A percentile compares a stretch with the other conserved stretches of the same genome.
These are phyloP conservation scores for Beta macrorhiza DNA, from an alignment of 179 eudicot species.

Conservation along the genomic window DNA sequence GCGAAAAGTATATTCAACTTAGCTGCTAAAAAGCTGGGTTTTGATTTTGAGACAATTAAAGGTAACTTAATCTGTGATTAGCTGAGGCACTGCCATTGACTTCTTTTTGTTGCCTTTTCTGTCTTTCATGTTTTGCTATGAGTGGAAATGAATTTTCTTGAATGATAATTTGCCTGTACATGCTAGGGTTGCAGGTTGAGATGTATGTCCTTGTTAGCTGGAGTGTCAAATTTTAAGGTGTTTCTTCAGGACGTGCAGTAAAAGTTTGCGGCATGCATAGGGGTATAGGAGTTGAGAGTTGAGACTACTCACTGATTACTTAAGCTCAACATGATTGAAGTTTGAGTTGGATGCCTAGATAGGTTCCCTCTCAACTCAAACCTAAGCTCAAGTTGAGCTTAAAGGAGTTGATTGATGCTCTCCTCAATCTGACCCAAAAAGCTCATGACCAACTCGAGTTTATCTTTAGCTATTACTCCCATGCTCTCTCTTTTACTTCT, in stretches of 20 bases:
- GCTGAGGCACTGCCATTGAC: background rate
- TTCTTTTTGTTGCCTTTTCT: background rate
- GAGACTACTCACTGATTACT: too few species aligned
- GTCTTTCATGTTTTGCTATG: background rate
- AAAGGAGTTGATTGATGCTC: too few species aligned
- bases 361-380: too few species aligned
- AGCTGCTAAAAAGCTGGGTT: conserved; percentile 86
- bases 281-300: too few species aligned
- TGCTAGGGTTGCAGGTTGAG: background rate
- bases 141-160: background rate
- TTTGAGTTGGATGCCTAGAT: too few species aligned
- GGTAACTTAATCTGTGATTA: conserved; percentile 38
- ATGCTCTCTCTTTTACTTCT: too few species aligned
- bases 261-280: background rate
- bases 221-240: background rate
- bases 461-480: too few species aligned
- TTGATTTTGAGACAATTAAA: conserved; percentile 57
- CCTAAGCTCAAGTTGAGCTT: too few species aligned
- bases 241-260: background rate
- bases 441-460: too few species aligned
- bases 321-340: too few species aligned
- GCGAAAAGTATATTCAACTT: conserved; percentile 68
- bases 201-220: background rate
- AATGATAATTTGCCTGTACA: conserved; percentile 2
- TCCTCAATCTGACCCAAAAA: too few species aligned